Conservation (phyloP, 2,329 filamentous ascomycete genomes). For the Trichoderma koningii region DNA sequence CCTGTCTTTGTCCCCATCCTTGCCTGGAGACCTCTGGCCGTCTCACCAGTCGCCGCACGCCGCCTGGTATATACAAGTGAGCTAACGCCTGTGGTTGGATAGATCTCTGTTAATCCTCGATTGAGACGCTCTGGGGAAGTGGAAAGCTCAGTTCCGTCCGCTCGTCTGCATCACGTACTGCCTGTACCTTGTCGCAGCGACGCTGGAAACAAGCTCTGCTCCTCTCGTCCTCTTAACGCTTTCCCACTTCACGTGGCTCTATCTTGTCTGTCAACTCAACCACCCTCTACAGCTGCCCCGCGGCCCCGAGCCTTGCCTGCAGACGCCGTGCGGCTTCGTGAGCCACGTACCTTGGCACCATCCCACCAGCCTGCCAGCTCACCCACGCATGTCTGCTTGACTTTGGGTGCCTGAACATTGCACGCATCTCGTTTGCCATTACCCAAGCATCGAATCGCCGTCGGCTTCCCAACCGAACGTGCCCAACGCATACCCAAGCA, state of each 20-base stretch:
- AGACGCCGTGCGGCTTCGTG: slow-evolving; percentile 60
- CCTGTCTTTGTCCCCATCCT: slow-evolving; percentile 28
- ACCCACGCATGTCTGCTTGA: slow-evolving; percentile 62
- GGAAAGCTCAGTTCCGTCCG: slow-evolving; percentile 31
- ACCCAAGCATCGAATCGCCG: slow-evolving; percentile 32
- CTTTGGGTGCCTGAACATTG: slow-evolving; percentile 51
- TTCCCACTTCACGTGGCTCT: slow-evolving; percentile 48
- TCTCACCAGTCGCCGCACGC: slow-evolving; percentile 32
- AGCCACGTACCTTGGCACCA: slow-evolving; percentile 51
- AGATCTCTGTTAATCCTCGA: slow-evolving; percentile 36
- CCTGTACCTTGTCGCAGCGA: slow-evolving; percentile 22
- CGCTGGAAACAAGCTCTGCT: not conserved
- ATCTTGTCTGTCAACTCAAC: slow-evolving; percentile 40
- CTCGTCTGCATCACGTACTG: slow-evolving; percentile 30
- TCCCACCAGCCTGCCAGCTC: slow-evolving; percentile 61
- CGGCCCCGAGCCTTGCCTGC: slow-evolving; percentile 48
- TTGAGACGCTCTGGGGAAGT: slow-evolving; percentile 33
- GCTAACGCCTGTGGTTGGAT: slow-evolving; percentile 44
- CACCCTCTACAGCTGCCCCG: slow-evolving; percentile 32
- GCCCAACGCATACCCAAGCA: slow-evolving; percentile 49
- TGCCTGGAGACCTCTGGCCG: slow-evolving; percentile 32
- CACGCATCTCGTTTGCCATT: slow-evolving; percentile 44
- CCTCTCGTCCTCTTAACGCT: not conserved
- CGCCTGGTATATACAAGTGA: slow-evolving; percentile 37
- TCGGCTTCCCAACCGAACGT: slow-evolving; percentile 42